Base-by-base conservation (phyloP, 306 rosid species). In the Abrus pulchellus region DNA sequence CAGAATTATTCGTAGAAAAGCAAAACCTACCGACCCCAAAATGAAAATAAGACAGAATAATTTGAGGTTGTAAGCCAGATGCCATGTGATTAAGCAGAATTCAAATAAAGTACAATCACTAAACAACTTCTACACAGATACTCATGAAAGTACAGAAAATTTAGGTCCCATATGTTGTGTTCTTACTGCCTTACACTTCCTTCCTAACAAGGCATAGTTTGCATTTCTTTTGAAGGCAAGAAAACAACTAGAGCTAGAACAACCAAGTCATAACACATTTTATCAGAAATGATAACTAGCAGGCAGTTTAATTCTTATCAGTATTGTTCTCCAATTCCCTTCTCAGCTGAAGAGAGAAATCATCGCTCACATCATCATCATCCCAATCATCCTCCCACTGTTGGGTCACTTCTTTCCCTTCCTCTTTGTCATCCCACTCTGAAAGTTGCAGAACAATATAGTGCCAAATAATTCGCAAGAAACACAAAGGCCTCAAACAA, bases 301-400 rank as follows among this genome's bases (percentile, higher is more conserved):
- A 38, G 47, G 54, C 54, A 56, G 55, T 63, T 78, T 78, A 69
- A 9, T 81, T 85, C 83, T 86, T 80, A 48, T 88, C 97, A 33
- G 84, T 36, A 34, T 89, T 87, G 90, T 79, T 89, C 86, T 91
- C 98, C 82, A 94, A 80, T 79, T 94, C 98, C 85, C 86, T 87
- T 87, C 88, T 90, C 64, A 94, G 84, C 88, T 92, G 98, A 79
- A 92, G 85, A 52, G 98, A 94, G 84, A 94, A 94, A 80, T 94
- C 98, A 53, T 94, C 98, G 5, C 90, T 92, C 66, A 94, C 97
- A 41, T 94, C 98, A 1, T 94, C 97, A 57, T 92, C 97, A 59
- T 94, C 98, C 98, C 98, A 94, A 57, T 94, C 98, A 78, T 94
- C 97, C 83, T 94, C 97, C 98, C 98, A 94, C 85, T 94, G 97